Evolutionary conservation across 179 eudicot species (phyloP).

Genomic region (Patellifolia procumbens): DNA sequence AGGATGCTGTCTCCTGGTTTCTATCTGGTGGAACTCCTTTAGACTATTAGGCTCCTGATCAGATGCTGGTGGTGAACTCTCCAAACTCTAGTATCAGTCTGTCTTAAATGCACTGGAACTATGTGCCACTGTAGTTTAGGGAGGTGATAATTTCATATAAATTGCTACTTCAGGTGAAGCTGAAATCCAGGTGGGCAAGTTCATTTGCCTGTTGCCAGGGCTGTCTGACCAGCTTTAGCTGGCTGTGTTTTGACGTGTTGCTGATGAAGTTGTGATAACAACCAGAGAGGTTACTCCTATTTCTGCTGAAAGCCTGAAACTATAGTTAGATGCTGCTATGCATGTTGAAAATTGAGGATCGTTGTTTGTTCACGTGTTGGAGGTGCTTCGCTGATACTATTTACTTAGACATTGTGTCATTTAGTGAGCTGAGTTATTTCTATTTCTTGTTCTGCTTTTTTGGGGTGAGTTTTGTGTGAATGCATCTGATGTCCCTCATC

Average conservation of each 20-base stretch:
- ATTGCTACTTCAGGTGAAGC: neutral
- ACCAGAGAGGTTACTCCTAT: neutral
- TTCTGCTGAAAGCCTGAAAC: neutral
- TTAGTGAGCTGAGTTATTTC: neutral
- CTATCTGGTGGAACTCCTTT: neutral
- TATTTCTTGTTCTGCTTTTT: neutral
- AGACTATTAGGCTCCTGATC: neutral
- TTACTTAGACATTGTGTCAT: neutral
- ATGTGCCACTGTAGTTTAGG: neutral
- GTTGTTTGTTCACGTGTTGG: neutral
- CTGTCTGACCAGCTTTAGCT: neutral
- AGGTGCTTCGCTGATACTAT: neutral
- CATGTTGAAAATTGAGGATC: neutral
- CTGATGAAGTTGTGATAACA: neutral
- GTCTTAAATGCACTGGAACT: neutral
- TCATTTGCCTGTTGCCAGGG: neutral
- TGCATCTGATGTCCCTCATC: slow-evolving; percentile 6
- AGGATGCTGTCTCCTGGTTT: slow-evolving; percentile 8
- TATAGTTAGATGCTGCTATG: neutral
- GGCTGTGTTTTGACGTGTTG: neutral
- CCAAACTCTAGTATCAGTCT: neutral
- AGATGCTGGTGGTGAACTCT: neutral
- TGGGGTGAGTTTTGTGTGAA: slow-evolving; percentile 3
- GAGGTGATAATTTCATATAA: neutral
- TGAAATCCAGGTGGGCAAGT: neutral